phyloP scores from a whole-genome alignment of 768 basidiomycete species.

The Calocybe cyanea region DNA sequence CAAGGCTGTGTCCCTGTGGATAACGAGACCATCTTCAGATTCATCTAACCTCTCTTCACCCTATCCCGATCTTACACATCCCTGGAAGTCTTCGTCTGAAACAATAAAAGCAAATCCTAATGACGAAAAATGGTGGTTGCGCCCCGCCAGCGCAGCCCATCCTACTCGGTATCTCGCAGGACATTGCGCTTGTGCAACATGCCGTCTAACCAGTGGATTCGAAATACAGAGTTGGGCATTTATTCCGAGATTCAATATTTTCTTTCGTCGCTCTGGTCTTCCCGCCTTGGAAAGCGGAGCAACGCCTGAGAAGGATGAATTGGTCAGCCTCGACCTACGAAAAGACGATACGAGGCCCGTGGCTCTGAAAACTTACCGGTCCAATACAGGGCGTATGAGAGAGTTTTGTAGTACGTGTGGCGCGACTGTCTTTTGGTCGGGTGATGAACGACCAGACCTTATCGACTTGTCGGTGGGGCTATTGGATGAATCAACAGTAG shows the following conservation, averaged over 20 bases:
- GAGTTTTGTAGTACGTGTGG: conserved; percentile 29
- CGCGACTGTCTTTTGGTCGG: conserved; percentile 28
- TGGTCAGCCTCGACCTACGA: conserved; percentile 14
- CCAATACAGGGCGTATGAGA: conserved; percentile 19
- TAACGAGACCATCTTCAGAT: conserved; percentile 17
- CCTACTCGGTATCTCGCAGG: conserved; percentile 22
- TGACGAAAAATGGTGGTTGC: conserved; percentile 25
- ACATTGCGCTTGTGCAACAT: conserved; percentile 25
- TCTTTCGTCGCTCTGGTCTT: conserved; percentile 5
- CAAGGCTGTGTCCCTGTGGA: conserved; percentile 11
- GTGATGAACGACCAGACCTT: conserved; percentile 19
- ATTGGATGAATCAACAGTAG: conserved; percentile 14
- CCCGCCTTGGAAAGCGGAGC: not conserved
- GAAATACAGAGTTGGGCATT: conserved; percentile 24
- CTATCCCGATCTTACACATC: conserved; percentile 20
- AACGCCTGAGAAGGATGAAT: conserved; percentile 7
- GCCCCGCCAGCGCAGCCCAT: conserved; percentile 13
- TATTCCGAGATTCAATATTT: conserved; percentile 19
- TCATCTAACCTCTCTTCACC: conserved; percentile 13
- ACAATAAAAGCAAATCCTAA: conserved; percentile 11
- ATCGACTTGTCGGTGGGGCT: conserved; percentile 21
- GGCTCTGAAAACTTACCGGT: conserved; percentile 21
- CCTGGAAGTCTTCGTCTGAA: conserved; percentile 6
- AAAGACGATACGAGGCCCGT: conserved; percentile 14
- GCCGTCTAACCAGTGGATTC: conserved; percentile 21